Evolutionary conservation across 805 yeast genomes (phyloP).

Genomic region (Vanderwaltozyma tropicalis): DNA sequence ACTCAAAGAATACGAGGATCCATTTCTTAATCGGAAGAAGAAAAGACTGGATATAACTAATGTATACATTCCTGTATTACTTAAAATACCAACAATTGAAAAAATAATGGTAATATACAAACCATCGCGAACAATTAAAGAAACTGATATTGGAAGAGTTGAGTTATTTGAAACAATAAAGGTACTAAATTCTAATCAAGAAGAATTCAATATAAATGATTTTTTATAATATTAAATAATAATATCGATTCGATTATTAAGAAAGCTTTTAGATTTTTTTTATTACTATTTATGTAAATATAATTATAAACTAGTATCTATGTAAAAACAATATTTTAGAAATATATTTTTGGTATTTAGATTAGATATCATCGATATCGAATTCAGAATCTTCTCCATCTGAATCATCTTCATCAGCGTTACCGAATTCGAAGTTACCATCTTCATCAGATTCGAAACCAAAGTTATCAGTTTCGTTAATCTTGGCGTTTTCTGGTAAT

Average conservation of each 20-base stretch:
- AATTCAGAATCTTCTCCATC: constrained; percentile 53
- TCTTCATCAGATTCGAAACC: constrained; percentile 96
- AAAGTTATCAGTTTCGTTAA: constrained; percentile 94
- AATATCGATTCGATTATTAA: no score
- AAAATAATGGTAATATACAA: background rate
- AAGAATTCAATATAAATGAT: no score
- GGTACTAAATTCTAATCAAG: no score
- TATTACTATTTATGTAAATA: no score
- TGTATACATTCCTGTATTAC: background rate
- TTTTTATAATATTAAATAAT: no score
- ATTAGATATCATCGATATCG: constrained; percentile 90
- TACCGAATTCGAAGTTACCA: constrained; percentile 96
- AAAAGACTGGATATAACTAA: background rate
- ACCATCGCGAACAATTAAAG: background rate
- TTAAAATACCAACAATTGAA: background rate
- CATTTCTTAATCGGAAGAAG: no score
- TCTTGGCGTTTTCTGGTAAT: constrained; percentile 92
- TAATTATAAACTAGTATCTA: background rate
- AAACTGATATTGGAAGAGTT: background rate
- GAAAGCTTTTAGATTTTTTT: no score
- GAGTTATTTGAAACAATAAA: no score
- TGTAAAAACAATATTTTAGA: background rate
- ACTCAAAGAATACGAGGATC: background rate
- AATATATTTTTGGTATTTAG: background rate
- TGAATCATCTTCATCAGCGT: constrained; percentile 71